Conservation (phyloP, 148 eudicot genomes). For the Rhododendron ovatum region DNA sequence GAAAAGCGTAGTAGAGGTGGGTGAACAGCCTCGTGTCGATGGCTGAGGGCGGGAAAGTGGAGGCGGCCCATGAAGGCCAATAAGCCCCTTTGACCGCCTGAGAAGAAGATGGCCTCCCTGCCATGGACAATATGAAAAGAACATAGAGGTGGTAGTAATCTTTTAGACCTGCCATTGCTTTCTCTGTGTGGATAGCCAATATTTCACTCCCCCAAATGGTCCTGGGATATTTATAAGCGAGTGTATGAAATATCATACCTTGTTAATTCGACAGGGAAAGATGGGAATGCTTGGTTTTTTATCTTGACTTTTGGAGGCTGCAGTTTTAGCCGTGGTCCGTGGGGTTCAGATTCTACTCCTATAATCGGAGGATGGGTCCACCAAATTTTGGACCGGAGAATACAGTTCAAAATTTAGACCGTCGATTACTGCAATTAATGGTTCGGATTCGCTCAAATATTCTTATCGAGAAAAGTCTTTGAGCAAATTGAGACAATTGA, state of each 20-base stretch:
- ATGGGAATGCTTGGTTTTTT: background rate
- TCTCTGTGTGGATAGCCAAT: background rate
- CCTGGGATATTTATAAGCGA: background rate
- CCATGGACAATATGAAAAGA: background rate
- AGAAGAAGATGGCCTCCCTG: background rate
- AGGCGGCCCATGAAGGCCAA: constrained; percentile 29
- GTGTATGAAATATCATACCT: background rate
- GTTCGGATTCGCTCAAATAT: background rate
- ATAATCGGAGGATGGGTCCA: background rate
- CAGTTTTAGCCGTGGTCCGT: background rate
- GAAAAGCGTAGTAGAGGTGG: constrained; percentile 46
- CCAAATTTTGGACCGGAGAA: background rate
- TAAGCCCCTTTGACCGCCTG: constrained; percentile 35
- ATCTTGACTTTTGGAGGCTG: background rate
- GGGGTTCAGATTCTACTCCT: background rate
- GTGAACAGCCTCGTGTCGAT: constrained; percentile 38
- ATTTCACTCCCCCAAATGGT: background rate
- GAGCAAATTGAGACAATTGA: background rate
- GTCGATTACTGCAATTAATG: too few relatives aligned
- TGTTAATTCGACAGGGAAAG: background rate
- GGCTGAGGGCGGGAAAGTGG: constrained; percentile 23
- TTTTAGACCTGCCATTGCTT: background rate
- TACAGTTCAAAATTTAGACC: too few relatives aligned
- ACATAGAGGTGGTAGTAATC: background rate
- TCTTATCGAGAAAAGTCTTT: background rate